Evolutionary conservation across 2,329 filamentous ascomycete species (phyloP).

Genomic region (Penicillium olsonii): DNA sequence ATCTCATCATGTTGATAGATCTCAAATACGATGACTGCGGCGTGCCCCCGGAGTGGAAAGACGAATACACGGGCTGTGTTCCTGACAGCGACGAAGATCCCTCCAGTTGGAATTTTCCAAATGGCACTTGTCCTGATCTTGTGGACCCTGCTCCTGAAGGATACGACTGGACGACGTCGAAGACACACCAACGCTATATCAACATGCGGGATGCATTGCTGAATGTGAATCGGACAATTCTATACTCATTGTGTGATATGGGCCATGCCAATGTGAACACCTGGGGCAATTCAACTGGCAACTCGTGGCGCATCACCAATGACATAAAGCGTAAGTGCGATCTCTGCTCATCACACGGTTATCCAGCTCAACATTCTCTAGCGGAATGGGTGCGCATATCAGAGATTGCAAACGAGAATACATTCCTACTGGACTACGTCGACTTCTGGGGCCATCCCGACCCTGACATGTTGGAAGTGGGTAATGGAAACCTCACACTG

Average conservation of each 20-base stretch:
- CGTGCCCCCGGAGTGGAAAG: conserved; percentile 41
- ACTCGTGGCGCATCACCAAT: conserved; percentile 46
- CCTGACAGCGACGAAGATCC: conserved; percentile 36
- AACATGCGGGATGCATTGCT: conserved; percentile 56
- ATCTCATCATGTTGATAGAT: conserved; percentile 34
- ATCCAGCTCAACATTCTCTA: conserved; percentile 1
- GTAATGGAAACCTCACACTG: conserved; percentile 50
- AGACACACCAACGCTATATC: conserved; percentile 50
- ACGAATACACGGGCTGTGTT: conserved; percentile 43
- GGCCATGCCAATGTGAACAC: conserved; percentile 52
- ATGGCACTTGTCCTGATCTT: conserved; percentile 44
- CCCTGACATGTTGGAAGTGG: conserved; percentile 54
- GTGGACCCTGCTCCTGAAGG: conserved; percentile 43
- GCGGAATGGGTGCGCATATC: conserved; percentile 33
- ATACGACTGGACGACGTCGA: conserved; percentile 55
- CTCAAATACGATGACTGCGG: conserved; percentile 62
- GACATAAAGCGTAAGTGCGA: conserved; percentile 34
- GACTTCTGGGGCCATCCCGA: conserved; percentile 56
- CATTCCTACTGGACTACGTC: conserved; percentile 47
- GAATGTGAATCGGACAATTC: conserved; percentile 48
- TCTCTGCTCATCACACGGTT: neutral
- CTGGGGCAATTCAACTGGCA: conserved; percentile 54
- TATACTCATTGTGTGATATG: conserved; percentile 58
- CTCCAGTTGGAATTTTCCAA: conserved; percentile 34
- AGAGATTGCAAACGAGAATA: conserved; percentile 53